Percentiles rank a stretch among this genome's conserved stretches.
Conservation (phyloP, 1,139 yeast species). For the Tardiomyces blankii region DNA sequence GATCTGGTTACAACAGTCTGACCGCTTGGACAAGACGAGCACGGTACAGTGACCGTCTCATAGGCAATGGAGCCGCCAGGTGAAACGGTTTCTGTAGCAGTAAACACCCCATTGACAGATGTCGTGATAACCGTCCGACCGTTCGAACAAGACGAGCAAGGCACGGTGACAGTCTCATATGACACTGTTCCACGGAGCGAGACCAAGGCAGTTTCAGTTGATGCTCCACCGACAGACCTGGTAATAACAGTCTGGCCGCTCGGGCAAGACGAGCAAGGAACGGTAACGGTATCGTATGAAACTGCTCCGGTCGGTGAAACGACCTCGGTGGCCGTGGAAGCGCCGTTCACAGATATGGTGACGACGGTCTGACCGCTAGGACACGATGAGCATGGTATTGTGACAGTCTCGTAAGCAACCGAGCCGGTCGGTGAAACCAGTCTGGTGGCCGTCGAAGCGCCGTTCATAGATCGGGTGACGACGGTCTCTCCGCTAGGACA, state of each 20-base stretch:
- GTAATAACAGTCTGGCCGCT: background rate
- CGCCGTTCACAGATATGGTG: background rate
- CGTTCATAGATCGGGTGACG: too few relatives aligned
- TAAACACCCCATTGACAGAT: too few relatives aligned
- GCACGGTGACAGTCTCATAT: constrained; percentile 7
- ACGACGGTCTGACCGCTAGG: constrained; percentile 2
- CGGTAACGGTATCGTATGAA: constrained; percentile 5
- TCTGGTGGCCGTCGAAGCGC: too few relatives aligned
- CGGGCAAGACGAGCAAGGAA: background rate
- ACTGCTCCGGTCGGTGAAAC: background rate
- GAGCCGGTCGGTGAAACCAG: background rate
- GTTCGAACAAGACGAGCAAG: background rate
- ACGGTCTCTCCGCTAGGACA: too few relatives aligned
- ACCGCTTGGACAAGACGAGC: background rate
- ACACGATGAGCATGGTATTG: constrained; percentile 3
- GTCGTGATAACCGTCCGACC: background rate
- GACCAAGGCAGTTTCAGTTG: too few relatives aligned
- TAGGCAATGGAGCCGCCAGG: background rate
- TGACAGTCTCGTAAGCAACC: background rate
- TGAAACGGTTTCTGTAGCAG: too few relatives aligned
- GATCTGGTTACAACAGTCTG: background rate
- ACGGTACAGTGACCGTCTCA: constrained; percentile 7
- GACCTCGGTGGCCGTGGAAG: too few relatives aligned
- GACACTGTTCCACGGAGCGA: background rate
- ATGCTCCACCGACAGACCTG: too few relatives aligned